Conservation (phyloP, 805 yeast genomes). For the Wickerhamiella cacticola region DNA sequence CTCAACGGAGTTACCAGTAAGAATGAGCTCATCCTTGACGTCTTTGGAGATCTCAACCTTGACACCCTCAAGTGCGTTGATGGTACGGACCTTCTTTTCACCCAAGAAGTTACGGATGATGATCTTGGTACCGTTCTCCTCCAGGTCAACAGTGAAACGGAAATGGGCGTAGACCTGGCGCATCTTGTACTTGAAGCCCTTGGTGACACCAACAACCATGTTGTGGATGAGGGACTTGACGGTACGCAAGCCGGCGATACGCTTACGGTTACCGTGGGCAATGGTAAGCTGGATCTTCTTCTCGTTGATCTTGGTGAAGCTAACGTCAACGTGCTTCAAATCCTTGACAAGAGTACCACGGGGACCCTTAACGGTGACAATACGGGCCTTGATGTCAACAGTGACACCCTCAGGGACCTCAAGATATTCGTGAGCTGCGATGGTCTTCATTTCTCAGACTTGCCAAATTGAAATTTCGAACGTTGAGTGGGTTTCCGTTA, state of each 20-base stretch:
- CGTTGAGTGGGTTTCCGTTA: conserved; percentile 10
- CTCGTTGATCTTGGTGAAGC: conserved; percentile 66
- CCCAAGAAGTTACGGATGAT: conserved; percentile 99
- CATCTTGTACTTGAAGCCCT: conserved; percentile 99
- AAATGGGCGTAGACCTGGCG: conserved; percentile 99
- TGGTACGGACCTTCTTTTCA: conserved; percentile 92
- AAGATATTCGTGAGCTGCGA: conserved; percentile 74
- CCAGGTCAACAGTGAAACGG: conserved; percentile 96
- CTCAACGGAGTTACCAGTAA: conserved; percentile 93
- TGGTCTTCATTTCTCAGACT: conserved; percentile 51
- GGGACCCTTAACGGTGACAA: conserved; percentile 87
- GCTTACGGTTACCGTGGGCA: conserved; percentile 99
- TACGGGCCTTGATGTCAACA: conserved; percentile 83
- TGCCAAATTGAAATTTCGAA: background rate
- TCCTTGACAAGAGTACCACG: conserved; percentile 88
- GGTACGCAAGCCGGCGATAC: conserved; percentile 98
- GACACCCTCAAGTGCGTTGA: conserved; percentile 83
- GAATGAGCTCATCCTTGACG: conserved; percentile 89
- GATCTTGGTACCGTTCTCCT: conserved; percentile 65
- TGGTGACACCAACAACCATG: conserved; percentile 97
- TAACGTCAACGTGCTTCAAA: conserved; percentile 88
- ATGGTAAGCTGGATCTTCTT: conserved; percentile 75
- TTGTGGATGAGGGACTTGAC: conserved; percentile 90
- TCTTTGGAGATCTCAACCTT: conserved; percentile 63
- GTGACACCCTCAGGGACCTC: conserved; percentile 87